phyloP scores from a whole-genome alignment of 148 eudicot genomes.

The Camellia sinensis region DNA sequence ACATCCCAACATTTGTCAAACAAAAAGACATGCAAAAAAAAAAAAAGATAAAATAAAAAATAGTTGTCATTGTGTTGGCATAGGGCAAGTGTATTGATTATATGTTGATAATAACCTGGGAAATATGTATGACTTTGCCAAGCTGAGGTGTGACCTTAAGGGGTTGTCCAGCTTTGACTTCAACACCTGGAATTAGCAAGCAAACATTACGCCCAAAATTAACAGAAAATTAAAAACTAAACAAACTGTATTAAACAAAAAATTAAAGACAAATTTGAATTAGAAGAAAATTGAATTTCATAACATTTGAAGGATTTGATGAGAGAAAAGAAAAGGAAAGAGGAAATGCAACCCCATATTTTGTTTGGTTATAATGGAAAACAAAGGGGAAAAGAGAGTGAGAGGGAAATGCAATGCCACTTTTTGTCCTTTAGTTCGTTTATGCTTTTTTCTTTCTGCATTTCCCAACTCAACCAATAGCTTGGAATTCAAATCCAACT shows the following conservation, averaged over 20 bases:
- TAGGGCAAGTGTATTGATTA: not conserved
- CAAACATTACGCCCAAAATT: not conserved
- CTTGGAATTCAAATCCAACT: too few relatives aligned
- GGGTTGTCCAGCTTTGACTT: constrained; percentile 57
- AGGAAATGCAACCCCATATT: too few relatives aligned
- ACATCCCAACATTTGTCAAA: not conserved
- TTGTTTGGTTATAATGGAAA: too few relatives aligned
- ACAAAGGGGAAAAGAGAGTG: too few relatives aligned
- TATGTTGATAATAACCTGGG: constrained; percentile 38
- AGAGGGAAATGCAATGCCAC: too few relatives aligned
- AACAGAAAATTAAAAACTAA: not conserved
- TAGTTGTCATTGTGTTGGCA: not conserved
- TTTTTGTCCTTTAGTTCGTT: too few relatives aligned
- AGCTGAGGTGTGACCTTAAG: constrained; percentile 32
- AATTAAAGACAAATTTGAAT: not conserved
- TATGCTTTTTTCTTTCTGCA: too few relatives aligned
- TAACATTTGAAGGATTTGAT: too few relatives aligned
- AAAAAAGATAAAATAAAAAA: not conserved
- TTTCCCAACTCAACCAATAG: too few relatives aligned
- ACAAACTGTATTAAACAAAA: not conserved
- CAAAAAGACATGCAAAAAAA: not conserved
- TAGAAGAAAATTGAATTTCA: not conserved
- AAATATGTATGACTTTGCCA: constrained; percentile 53
- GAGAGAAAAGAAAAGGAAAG: too few relatives aligned
- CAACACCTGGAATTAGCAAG: constrained; percentile 50